Evolutionary conservation across 768 basidiomycete genomes (phyloP), one percentile per base, ranked within the genome.

Genomic region (Butyriboletus loyo): DNA sequence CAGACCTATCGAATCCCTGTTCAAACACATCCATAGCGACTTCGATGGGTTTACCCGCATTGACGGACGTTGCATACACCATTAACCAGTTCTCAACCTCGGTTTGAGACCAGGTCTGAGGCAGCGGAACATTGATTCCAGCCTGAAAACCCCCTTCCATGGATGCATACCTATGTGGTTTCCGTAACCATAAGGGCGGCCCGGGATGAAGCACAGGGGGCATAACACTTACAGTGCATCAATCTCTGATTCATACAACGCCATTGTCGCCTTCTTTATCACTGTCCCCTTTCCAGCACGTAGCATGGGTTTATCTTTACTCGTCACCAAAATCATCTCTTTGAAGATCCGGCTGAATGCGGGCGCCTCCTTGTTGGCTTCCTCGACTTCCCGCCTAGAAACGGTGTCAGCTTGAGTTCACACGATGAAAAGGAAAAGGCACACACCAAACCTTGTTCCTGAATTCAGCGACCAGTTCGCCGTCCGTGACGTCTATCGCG

Each of bases 321-420:
- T 63, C 0, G 78, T 68, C 15, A 80, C 60, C 27, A 81, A 38
- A 34, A 83, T 76, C 77, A 82, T 77, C 57, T 82, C 76, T 55
- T 76, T 77, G 64, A 76, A 78, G 13, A 79, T 69, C n/a, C 73
- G 66, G 49, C 74, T 76, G 42, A 73, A 77, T 0, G 68, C 51
- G 0, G 78, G 77, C 0, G 72, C 70, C 1, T 59, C 58, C 19
- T 54, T 61, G 56, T 79, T 80, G 3, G 76, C 77, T 28, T 76
- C 70, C 21, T 76, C 76, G 2, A 78, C 69, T 11, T 63, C 54
- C 2, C 63, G 66, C 72, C 73, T 77, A 47, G 9, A 35, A 17
- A 17, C 7, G 7, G 14, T 14, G 21, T 43, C 24, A 37, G 5
- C 13, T 30, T 7, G 14, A 11, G 6, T 7, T 8, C 8, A 5